Conservation (phyloP, 192 early-diverging fungal genomes). For the Coemansia sp. region DNA sequence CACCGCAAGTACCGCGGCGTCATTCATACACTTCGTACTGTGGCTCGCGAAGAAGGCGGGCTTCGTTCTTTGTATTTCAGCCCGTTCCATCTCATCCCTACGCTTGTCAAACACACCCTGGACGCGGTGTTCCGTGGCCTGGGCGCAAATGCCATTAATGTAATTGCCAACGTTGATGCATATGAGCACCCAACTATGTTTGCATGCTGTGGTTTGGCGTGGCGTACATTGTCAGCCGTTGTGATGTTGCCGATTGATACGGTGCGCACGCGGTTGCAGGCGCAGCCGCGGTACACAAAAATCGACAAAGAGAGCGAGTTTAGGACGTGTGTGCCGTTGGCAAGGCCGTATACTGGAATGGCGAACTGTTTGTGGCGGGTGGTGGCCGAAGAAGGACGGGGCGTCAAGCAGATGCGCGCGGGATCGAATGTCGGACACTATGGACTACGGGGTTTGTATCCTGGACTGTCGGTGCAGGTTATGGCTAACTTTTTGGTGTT, state of each 20-base stretch:
- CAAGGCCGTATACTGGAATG: constrained; percentile 69
- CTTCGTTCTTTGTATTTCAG: constrained; percentile 66
- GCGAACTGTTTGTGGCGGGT: constrained; percentile 67
- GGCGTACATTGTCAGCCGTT: constrained; percentile 69
- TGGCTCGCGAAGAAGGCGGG: constrained; percentile 78
- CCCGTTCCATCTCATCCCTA: constrained; percentile 68
- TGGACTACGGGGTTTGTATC: constrained; percentile 68
- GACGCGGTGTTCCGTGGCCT: constrained; percentile 70
- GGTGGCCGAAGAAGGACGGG: constrained; percentile 69
- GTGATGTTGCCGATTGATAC: constrained; percentile 87
- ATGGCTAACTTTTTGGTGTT: constrained; percentile 60
- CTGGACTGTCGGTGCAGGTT: constrained; percentile 67
- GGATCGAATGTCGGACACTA: constrained; percentile 41
- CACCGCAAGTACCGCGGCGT: constrained; percentile 81
- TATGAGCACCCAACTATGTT: constrained; percentile 65
- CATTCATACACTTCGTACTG: constrained; percentile 71
- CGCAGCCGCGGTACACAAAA: constrained; percentile 65
- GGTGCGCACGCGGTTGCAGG: constrained; percentile 77
- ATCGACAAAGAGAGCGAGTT: constrained; percentile 48
- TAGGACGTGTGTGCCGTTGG: constrained; percentile 61
- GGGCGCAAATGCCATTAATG: constrained; percentile 65
- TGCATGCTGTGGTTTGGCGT: constrained; percentile 61
- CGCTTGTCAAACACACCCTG: constrained; percentile 76
- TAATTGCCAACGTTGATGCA: constrained; percentile 55
- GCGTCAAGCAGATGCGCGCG: constrained; percentile 10